phyloP scores from a whole-genome alignment of 176 grass and related monocot genomes.

The Musa acuminata region DNA sequence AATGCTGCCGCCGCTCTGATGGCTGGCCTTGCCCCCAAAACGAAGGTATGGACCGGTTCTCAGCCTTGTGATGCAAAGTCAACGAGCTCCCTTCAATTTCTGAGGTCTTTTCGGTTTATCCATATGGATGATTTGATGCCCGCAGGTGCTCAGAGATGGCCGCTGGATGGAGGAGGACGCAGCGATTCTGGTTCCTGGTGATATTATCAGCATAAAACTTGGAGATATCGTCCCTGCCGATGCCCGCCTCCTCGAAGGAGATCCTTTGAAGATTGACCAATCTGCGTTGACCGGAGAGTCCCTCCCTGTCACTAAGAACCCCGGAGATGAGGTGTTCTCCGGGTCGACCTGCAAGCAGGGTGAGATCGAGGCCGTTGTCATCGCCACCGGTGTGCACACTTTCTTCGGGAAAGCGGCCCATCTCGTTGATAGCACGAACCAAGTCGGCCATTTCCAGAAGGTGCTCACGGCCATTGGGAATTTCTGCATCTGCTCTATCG shows the following conservation, averaged over 20 bases:
- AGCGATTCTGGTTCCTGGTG: constrained; percentile 64
- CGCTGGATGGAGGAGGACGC: constrained; percentile 68
- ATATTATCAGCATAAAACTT: constrained; percentile 76
- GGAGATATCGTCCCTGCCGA: constrained; percentile 85
- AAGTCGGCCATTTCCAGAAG: constrained; percentile 89
- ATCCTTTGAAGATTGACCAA: constrained; percentile 86
- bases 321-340: constrained; percentile 64
- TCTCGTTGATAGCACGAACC: constrained; percentile 85
- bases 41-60: constrained; percentile 26
- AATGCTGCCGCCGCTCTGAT: constrained; percentile 87
- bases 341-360: constrained; percentile 97
- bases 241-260: constrained; percentile 67
- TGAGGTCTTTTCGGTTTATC: not conserved
- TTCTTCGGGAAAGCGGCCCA: constrained; percentile 98
- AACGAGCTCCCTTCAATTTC: not conserved
- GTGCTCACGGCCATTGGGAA: constrained; percentile 85
- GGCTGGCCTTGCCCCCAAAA: constrained; percentile 78
- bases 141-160: constrained; percentile 65
- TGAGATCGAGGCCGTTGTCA: constrained; percentile 80
- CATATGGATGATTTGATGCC: not conserved
- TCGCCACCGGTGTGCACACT: constrained; percentile 89
- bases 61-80: too few species aligned
- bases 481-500: constrained; percentile 89
- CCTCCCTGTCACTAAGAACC: constrained; percentile 55
- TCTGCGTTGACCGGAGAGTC: constrained; percentile 87